Conservation (phyloP, 1,284 basidiomycete species). For the Ceratobasidium sp. region DNA sequence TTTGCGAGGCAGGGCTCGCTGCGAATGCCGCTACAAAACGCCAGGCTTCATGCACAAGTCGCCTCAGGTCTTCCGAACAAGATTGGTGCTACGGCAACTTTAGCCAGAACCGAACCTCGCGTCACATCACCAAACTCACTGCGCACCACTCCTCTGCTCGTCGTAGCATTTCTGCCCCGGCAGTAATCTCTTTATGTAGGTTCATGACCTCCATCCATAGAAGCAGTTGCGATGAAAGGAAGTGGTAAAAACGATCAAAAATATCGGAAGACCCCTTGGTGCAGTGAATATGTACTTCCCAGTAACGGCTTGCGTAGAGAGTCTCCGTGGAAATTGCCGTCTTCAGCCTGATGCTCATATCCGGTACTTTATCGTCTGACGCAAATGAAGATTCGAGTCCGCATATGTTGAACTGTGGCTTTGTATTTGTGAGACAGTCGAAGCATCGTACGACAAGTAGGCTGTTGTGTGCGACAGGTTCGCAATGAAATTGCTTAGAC, state of each 20-base stretch:
- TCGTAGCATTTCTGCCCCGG: background rate
- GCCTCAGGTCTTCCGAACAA: background rate
- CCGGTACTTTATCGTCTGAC: background rate
- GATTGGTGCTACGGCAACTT: background rate
- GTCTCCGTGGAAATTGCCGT: background rate
- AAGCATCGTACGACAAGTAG: conserved; percentile 7
- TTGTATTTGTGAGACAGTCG: background rate
- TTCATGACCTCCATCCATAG: background rate
- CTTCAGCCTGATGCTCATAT: background rate
- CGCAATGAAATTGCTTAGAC: conserved; percentile 1
- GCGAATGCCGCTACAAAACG: background rate
- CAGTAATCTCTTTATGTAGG: background rate
- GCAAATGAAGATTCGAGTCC: conserved; percentile 4
- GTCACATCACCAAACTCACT: background rate
- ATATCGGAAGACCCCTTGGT: background rate
- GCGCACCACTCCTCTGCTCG: background rate
- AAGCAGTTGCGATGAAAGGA: background rate
- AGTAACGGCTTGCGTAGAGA: conserved; percentile 2
- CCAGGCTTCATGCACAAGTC: background rate
- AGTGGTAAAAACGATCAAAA: background rate
- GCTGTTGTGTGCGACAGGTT: background rate
- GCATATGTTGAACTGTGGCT: conserved; percentile 15
- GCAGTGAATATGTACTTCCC: background rate
- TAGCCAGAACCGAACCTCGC: background rate
- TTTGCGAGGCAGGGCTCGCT: background rate